Evolutionary conservation across 2,329 filamentous ascomycete species (phyloP).

Genomic region (Berkeleyomyces basicola): DNA sequence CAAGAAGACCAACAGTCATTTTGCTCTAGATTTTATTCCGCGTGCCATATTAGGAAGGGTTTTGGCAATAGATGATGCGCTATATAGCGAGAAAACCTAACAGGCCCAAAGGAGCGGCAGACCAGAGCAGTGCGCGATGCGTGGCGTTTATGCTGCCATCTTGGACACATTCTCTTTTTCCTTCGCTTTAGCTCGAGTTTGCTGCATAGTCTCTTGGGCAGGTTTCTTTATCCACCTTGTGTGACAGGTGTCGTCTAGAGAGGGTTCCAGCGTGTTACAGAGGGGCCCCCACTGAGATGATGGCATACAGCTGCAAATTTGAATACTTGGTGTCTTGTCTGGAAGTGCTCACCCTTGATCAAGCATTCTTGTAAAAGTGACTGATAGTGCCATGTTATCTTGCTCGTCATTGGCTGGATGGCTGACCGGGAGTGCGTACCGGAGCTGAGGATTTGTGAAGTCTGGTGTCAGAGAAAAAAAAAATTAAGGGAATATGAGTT

Average conservation of each 20-base stretch:
- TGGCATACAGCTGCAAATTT: neutral
- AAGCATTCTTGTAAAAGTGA: neutral
- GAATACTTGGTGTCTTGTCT: no score
- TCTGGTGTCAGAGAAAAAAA: neutral
- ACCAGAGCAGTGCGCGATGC: neutral
- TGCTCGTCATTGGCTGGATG: neutral
- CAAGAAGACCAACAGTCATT: neutral
- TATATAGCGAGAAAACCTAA: neutral
- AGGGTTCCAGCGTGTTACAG: constrained; percentile 1
- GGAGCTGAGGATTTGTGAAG: neutral
- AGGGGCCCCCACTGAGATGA: neutral
- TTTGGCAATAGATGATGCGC: neutral
- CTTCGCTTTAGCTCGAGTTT: neutral
- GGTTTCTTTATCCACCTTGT: neutral
- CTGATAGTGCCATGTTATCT: neutral
- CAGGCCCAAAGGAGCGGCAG: neutral
- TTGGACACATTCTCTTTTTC: neutral
- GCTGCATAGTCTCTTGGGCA: neutral
- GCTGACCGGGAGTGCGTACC: neutral
- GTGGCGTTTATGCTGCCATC: neutral
- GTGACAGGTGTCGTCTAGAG: neutral
- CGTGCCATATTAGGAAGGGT: neutral
- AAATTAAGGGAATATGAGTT: neutral
- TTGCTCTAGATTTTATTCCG: neutral
- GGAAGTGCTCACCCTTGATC: neutral